Percentiles rank a stretch among this genome's conserved stretches.
These are phyloP conservation scores for Trypanosoma mega DNA, from an alignment of 208 protist species.

Conservation along the genomic window DNA sequence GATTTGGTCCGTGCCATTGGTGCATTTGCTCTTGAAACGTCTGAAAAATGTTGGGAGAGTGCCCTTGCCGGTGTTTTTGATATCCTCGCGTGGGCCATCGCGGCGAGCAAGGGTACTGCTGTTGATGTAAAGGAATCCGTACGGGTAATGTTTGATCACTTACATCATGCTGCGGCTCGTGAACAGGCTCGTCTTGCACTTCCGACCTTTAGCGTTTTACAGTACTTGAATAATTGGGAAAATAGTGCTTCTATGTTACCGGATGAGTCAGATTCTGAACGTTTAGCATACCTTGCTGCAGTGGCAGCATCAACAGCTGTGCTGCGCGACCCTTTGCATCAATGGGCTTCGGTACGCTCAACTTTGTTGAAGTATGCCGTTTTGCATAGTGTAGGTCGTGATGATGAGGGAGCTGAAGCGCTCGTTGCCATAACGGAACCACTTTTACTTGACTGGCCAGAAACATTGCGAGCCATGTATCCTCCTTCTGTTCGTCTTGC, in stretches of 20 bases:
- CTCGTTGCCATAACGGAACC: slow-evolving; percentile 76
- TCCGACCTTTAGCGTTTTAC: slow-evolving; percentile 62
- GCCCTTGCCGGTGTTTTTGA: slow-evolving; percentile 75
- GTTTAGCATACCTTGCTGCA: slow-evolving; percentile 59
- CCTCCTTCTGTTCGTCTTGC: slow-evolving; percentile 75
- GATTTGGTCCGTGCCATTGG: slow-evolving; percentile 34
- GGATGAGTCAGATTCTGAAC: slow-evolving; percentile 59
- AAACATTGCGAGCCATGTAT: slow-evolving; percentile 54
- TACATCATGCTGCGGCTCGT: slow-evolving; percentile 62
- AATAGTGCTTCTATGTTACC: slow-evolving; percentile 21
- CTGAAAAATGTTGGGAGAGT: slow-evolving; percentile 72
- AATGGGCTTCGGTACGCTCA: slow-evolving; percentile 46
- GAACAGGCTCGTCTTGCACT: slow-evolving; percentile 52
- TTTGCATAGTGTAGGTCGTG: slow-evolving; percentile 66
- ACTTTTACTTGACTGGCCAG: slow-evolving; percentile 51
- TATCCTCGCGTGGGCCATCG: slow-evolving; percentile 59
- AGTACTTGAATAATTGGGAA: slow-evolving; percentile 30
- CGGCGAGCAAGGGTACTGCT: slow-evolving; percentile 2
- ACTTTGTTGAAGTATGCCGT: slow-evolving; percentile 67
- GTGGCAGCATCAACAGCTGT: slow-evolving; percentile 55
- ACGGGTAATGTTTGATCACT: slow-evolving; percentile 56
- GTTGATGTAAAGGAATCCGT: slow-evolving; percentile 43
- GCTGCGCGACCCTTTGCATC: slow-evolving; percentile 37
- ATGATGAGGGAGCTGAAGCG: slow-evolving; percentile 79
- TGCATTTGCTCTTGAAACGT: slow-evolving; percentile 55